A percentile compares a stretch with the other conserved stretches of the same genome.
phyloP scores from a whole-genome alignment of 345 rosid genomes.

The Arabidopsis suecica region DNA sequence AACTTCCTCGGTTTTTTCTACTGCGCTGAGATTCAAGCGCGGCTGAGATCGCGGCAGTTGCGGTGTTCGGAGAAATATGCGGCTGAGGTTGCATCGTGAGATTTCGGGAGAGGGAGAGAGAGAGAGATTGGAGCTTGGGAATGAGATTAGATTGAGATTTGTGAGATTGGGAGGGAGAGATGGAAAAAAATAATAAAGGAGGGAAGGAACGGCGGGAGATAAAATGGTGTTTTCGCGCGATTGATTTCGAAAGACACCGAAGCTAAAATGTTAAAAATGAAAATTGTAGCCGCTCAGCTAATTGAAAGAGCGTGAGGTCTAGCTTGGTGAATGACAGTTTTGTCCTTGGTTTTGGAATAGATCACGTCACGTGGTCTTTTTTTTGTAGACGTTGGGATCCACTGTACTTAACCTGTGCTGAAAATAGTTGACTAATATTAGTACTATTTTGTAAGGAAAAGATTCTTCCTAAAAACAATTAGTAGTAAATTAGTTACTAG shows the following conservation, averaged over 20 bases:
- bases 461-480: slow-evolving; percentile 18
- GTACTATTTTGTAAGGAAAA: slow-evolving; percentile 6
- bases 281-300: slow-evolving; percentile 34
- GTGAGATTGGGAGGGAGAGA: slow-evolving; percentile 21
- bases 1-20: slow-evolving; percentile 85
- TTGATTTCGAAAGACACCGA: slow-evolving; percentile 43
- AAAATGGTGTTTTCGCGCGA: slow-evolving; percentile 68
- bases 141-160: background rate
- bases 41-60: slow-evolving; percentile 50
- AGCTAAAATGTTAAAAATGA: background rate
- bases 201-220: slow-evolving; percentile 72
- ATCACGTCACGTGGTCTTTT: background rate
- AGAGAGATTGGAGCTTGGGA: background rate
- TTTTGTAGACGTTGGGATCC: slow-evolving; percentile 42
- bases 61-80: slow-evolving; percentile 60
- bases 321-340: slow-evolving; percentile 36
- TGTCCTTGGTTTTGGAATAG: slow-evolving; percentile 36
- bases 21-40: slow-evolving; percentile 53
- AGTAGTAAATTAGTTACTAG: background rate
- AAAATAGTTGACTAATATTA: slow-evolving; percentile 21
- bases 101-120: background rate
- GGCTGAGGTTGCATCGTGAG: slow-evolving; percentile 55
- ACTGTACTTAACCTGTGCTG: slow-evolving; percentile 9
- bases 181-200: slow-evolving; percentile 14
- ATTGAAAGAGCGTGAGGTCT: slow-evolving; percentile 29